Evolutionary conservation across 257 asterid genomes (phyloP).

Genomic region (Striga asiatica): DNA sequence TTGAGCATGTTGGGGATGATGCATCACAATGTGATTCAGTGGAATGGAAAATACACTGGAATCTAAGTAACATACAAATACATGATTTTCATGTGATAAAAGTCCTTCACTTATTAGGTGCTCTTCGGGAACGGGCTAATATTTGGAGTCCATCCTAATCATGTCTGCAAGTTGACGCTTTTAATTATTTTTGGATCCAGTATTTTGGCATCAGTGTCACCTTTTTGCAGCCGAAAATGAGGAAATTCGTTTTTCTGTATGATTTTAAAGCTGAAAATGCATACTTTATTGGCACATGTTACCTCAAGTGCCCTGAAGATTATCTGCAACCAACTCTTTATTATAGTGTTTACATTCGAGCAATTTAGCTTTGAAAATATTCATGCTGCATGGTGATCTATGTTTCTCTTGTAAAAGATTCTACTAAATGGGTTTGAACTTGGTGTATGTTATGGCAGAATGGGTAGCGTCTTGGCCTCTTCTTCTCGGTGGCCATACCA

Average conservation of each 20-base stretch:
- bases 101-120: neutral
- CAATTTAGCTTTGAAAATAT: neutral
- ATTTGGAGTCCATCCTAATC: too few species aligned
- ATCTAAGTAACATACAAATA: too few species aligned
- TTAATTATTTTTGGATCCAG: neutral
- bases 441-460: slow-evolving; percentile 29
- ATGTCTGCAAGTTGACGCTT: neutral
- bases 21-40: neutral
- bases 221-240: neutral
- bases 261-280: neutral
- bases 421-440: slow-evolving; percentile 7
- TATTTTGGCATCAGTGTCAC: neutral
- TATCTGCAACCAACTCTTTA: too few species aligned
- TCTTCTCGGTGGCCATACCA: slow-evolving; percentile 81
- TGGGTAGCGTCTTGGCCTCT: slow-evolving; percentile 75
- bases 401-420: neutral
- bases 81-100: neutral
- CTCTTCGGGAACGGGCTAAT: neutral
- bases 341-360: too few species aligned
- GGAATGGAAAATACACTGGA: too few species aligned
- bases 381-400: neutral
- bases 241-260: too few species aligned
- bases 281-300: neutral
- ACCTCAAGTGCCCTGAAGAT: neutral
- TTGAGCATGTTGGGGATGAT: neutral